Conservation (phyloP, 345 rosid genomes). For the Excoecaria agallocha region DNA sequence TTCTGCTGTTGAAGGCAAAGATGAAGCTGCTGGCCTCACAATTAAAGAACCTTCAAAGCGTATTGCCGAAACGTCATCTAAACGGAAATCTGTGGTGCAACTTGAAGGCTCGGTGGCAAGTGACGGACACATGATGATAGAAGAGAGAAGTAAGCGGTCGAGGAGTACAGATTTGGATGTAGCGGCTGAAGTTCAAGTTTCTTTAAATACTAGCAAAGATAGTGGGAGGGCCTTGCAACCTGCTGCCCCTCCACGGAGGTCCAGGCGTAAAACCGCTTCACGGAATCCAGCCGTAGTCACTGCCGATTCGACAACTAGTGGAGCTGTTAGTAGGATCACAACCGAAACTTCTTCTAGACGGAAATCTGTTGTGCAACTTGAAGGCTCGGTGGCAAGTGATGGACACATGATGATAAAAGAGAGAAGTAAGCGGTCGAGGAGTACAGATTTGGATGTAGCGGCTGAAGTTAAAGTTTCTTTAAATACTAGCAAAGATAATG, state of each 20-base stretch:
- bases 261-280: too few relatives aligned
- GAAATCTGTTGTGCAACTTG: conserved; percentile 20
- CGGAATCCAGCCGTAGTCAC: too few relatives aligned
- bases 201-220: conserved; percentile 14
- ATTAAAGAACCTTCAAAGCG: conserved; percentile 15
- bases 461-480: conserved; percentile 14
- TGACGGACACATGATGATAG: conserved; percentile 8
- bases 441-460: conserved; percentile 3
- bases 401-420: conserved; percentile 9
- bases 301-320: too few relatives aligned
- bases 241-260: conserved; percentile 3
- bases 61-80: conserved; percentile 9
- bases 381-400: conserved; percentile 13
- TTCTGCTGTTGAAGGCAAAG: conserved; percentile 10
- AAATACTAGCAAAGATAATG: conserved; percentile 14
- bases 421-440: conserved; percentile 17
- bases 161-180: conserved; percentile 12
- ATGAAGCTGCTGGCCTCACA: not conserved
- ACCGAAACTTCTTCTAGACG: conserved; percentile 15
- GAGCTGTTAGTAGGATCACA: conserved; percentile 13
- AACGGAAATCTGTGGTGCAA: conserved; percentile 20
- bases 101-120: conserved; percentile 15
- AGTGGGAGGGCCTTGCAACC: conserved; percentile 15
- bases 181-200: conserved; percentile 11
- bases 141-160: conserved; percentile 14